Evolutionary conservation across 176 grass and related monocot species (phyloP), one percentile per base, ranked within the genome.

Genomic region (Lolium multiflorum): DNA sequence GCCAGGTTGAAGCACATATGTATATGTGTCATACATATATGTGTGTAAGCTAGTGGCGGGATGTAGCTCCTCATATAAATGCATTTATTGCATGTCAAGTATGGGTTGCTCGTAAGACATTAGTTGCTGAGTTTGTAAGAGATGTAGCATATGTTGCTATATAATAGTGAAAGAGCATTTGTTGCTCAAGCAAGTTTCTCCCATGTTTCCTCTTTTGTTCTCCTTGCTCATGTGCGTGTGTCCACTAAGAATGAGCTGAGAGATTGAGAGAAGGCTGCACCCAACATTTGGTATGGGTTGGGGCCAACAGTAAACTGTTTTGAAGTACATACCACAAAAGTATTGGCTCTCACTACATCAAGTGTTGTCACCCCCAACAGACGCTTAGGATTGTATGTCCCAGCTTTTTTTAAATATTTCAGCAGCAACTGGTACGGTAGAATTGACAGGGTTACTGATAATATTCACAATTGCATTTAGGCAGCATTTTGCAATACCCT

Each of bases 361-460:
- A 98, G 97, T 8, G 92, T 96, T 26, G 97, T 98, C 82, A 98
- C 97, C 28, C 97, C 93, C 69, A 98, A 72, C 12, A 98, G 75
- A 0, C 65, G 87, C 76, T 92, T 98, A 47, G 97, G 96, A 87
- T 96, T 54, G 54, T 96, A 96, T 47, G 82, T 94, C 21, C 97
- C 94, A 85, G 90, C 82, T 78, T 91, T 92, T 39, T 89, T 98
- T 98, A 81, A 96, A 98, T 55, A 94, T 92, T 82, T 94, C 94
- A 75, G 92, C 90, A 55, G 96, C 94, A 86, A 98, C 94, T 15
- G 96, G 92, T 68, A 96, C 90, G 0, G 94, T 98, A 61, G 94
- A 99, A 77, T 99, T 99, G 25, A 99, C 90, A 81, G 94, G 97
- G 68, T 99, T 99, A 72, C 97, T 99, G 54, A 99, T 99, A 59